Conservation (phyloP, 345 rosid genomes). For the Limnanthes douglasii region DNA sequence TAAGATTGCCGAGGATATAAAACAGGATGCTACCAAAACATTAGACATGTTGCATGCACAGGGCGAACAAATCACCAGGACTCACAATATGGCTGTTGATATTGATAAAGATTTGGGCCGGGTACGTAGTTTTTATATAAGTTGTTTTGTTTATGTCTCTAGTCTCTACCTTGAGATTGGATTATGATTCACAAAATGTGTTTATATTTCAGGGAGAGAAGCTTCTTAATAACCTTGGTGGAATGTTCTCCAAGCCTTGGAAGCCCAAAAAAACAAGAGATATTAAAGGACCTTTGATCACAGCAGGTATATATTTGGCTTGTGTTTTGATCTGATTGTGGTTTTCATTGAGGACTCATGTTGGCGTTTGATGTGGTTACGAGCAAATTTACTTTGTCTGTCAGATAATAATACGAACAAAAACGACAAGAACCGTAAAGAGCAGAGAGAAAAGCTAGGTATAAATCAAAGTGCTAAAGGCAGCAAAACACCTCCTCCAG, state of each 20-base stretch:
- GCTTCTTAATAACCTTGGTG: slow-evolving; percentile 78
- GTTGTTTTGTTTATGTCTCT: neutral
- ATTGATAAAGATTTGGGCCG: slow-evolving; percentile 67
- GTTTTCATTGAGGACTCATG: neutral
- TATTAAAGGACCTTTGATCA: slow-evolving; percentile 54
- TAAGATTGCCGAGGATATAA: slow-evolving; percentile 69
- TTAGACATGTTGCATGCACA: slow-evolving; percentile 70
- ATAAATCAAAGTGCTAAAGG: slow-evolving; percentile 22
- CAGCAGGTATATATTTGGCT: slow-evolving; percentile 27
- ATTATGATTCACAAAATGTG: neutral
- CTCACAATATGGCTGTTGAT: slow-evolving; percentile 56
- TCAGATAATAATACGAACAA: slow-evolving; percentile 31
- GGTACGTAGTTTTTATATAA: slow-evolving; percentile 19
- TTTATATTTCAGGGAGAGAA: slow-evolving; percentile 66
- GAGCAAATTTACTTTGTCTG: neutral
- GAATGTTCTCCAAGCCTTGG: slow-evolving; percentile 91
- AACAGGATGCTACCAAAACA: slow-evolving; percentile 63
- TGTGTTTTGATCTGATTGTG: slow-evolving; percentile 2
- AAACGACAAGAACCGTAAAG: slow-evolving; percentile 22
- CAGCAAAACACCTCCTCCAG: slow-evolving; percentile 21
- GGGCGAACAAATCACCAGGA: slow-evolving; percentile 79
- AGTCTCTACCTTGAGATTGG: neutral
- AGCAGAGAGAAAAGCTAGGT: slow-evolving; percentile 68
- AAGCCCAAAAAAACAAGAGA: slow-evolving; percentile 71
- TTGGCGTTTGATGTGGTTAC: neutral